Conservation (phyloP, 2,329 filamentous ascomycete species). For the Aureobasidium sp. region DNA sequence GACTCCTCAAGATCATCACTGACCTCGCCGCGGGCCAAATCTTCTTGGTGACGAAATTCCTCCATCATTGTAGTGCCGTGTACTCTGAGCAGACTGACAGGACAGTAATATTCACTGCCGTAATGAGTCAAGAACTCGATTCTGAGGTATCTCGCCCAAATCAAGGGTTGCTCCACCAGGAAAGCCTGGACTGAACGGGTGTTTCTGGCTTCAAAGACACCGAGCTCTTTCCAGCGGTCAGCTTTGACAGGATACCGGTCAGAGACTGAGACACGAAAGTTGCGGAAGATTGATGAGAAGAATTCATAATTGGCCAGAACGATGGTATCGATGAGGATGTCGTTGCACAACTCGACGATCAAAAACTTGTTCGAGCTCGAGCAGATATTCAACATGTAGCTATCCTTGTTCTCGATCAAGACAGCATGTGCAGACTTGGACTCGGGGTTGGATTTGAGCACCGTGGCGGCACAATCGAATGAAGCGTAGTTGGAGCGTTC, state of each 20-base stretch:
- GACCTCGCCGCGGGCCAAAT: conserved; percentile 51
- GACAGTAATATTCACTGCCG: conserved; percentile 95
- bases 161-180: conserved; percentile 84
- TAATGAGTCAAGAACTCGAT: conserved; percentile 92
- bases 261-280: conserved; percentile 84
- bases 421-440: conserved; percentile 85
- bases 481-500: conserved; percentile 96
- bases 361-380: conserved; percentile 82
- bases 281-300: conserved; percentile 93
- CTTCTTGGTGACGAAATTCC: conserved; percentile 82
- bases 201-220: conserved; percentile 84
- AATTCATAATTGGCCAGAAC: conserved; percentile 99
- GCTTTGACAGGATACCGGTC: conserved; percentile 89
- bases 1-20: conserved; percentile 56
- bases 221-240: conserved; percentile 85
- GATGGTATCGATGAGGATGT: conserved; percentile 81
- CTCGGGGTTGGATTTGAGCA: conserved; percentile 80
- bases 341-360: conserved; percentile 86
- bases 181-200: conserved; percentile 92
- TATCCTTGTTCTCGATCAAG: conserved; percentile 93
- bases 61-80: conserved; percentile 94
- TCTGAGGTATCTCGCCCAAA: conserved; percentile 88
- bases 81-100: conserved; percentile 79
- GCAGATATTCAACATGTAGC: conserved; percentile 95
- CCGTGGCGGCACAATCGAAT: conserved; percentile 90